Evolutionary conservation across 2,329 filamentous ascomycete genomes (phyloP).

Genomic region (Trichoderma sp.): DNA sequence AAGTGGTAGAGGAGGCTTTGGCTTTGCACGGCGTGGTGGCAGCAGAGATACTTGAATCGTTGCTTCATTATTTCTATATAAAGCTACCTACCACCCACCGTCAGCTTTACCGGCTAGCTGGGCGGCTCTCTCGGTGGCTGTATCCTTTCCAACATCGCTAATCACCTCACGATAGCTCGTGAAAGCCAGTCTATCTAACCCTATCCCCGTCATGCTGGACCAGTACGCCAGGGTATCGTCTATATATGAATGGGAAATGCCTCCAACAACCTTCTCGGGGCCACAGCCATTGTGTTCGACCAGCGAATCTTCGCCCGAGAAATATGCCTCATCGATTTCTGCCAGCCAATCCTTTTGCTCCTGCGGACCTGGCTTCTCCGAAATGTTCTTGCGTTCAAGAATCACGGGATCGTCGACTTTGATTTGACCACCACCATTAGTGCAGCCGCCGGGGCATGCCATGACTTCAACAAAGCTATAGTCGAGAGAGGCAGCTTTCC

Average conservation of each 20-base stretch:
- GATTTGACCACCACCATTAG: conserved; percentile 94
- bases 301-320: conserved; percentile 64
- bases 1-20: conserved; percentile 74
- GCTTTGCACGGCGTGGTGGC: conserved; percentile 68
- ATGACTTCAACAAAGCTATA: conserved; percentile 98
- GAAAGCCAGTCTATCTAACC: conserved; percentile 69
- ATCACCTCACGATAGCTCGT: conserved; percentile 91
- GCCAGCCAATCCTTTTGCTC: conserved; percentile 86
- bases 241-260: conserved; percentile 65
- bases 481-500: conserved; percentile 54
- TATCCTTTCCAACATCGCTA: conserved; percentile 85
- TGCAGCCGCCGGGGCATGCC: conserved; percentile 98
- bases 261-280: conserved; percentile 48
- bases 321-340: conserved; percentile 86
- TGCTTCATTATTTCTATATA: conserved; percentile 18
- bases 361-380: conserved; percentile 62
- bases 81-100: conserved; percentile 74
- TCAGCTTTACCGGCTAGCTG: conserved; percentile 88
- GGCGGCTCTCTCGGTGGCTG: conserved; percentile 71
- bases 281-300: conserved; percentile 27
- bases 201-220: conserved; percentile 68
- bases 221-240: conserved; percentile 72
- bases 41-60: conserved; percentile 36
- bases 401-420: conserved; percentile 78
- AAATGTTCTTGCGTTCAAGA: conserved; percentile 46